phyloP scores from a whole-genome alignment of 108 stramenopile species.

The Chaetoceros muelleri region DNA sequence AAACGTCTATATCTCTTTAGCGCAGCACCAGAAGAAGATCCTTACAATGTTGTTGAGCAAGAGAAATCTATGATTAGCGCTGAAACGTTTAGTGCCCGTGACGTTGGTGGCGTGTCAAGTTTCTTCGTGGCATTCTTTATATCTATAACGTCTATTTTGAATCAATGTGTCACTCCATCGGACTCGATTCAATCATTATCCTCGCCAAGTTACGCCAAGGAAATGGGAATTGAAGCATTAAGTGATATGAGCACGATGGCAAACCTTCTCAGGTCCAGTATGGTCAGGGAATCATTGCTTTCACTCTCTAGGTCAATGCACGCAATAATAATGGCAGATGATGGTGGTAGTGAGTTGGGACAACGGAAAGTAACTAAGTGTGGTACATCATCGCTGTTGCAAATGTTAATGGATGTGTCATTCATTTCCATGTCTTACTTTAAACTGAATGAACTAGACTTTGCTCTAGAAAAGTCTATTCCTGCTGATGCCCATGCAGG shows the following conservation, averaged over 20 bases:
- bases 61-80: slow-evolving; percentile 19
- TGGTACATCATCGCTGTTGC: slow-evolving; percentile 47
- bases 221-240: slow-evolving; percentile 37
- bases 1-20: slow-evolving; percentile 27
- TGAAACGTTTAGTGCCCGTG: slow-evolving; percentile 1
- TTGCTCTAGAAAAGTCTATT: background rate
- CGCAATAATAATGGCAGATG: slow-evolving; percentile 1
- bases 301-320: slow-evolving; percentile 18
- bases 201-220: slow-evolving; percentile 45
- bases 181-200: slow-evolving; percentile 77
- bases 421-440: slow-evolving; percentile 40
- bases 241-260: slow-evolving; percentile 45
- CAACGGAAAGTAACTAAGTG: slow-evolving; percentile 2
- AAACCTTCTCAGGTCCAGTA: slow-evolving; percentile 44
- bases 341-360: slow-evolving; percentile 5
- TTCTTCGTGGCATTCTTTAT: slow-evolving; percentile 54
- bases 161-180: slow-evolving; percentile 66
- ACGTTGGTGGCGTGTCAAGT: slow-evolving; percentile 60
- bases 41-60: slow-evolving; percentile 20
- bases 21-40: slow-evolving; percentile 3
- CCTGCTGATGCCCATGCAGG: background rate
- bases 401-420: slow-evolving; percentile 40
- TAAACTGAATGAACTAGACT: slow-evolving; percentile 25
- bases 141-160: slow-evolving; percentile 47
- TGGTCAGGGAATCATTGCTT: slow-evolving; percentile 36